Evolutionary conservation across 768 basidiomycete species (phyloP).

Genomic region (Sporobolomyces pararoseus): DNA sequence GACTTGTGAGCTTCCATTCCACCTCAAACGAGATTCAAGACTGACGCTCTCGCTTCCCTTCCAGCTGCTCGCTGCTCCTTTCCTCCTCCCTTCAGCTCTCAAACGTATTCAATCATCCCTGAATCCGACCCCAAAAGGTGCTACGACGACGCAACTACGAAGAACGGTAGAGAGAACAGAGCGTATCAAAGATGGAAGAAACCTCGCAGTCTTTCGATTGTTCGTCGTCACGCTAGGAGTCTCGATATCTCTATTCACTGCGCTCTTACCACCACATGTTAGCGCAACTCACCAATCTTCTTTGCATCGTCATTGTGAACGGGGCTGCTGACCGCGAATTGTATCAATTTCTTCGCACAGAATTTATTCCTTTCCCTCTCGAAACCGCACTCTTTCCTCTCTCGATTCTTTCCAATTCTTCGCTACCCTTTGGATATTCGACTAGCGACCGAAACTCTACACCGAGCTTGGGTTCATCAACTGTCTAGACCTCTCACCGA

Average conservation of each 20-base stretch:
- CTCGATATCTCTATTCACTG: conserved; percentile 22
- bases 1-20: not conserved
- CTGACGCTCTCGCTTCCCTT: not conserved
- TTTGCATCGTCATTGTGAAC: not conserved
- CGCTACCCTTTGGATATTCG: conserved; percentile 35
- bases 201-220: conserved; percentile 16
- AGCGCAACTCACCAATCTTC: not conserved
- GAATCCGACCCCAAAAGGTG: conserved; percentile 17
- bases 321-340: no score
- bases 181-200: not conserved
- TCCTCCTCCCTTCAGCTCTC: conserved; percentile 16
- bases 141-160: not conserved
- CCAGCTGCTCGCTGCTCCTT: conserved; percentile 23
- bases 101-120: not conserved
- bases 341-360: not conserved
- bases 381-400: conserved; percentile 19
- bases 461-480: not conserved
- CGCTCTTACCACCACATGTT: conserved; percentile 18
- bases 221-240: conserved; percentile 26
- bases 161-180: not conserved
- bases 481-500: not conserved
- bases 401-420: conserved; percentile 25
- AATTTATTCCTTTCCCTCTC: conserved; percentile 38
- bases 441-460: conserved; percentile 31
- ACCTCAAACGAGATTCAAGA: not conserved